Percentiles rank a stretch among this genome's conserved stretches.
These are phyloP conservation scores for Tolypocladium nubicola DNA, from an alignment of 2,329 filamentous ascomycete genomes.

Conservation along the genomic window DNA sequence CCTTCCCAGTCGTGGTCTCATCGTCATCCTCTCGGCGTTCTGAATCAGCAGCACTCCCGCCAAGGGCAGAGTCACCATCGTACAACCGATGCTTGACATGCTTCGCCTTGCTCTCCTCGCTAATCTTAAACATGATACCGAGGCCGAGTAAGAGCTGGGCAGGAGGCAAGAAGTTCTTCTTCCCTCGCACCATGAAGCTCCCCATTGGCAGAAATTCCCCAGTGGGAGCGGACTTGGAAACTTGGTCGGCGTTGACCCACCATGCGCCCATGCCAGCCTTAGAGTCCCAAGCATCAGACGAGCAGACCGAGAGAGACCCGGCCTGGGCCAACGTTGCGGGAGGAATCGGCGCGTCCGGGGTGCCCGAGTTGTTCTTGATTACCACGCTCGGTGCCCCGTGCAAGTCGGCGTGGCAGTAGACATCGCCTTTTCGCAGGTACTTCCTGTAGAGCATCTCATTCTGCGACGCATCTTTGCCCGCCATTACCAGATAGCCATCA, in stretches of 20 bases:
- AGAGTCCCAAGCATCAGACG: conserved; percentile 87
- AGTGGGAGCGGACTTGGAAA: conserved; percentile 70
- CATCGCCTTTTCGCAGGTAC: conserved; percentile 77
- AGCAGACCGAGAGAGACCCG: conserved; percentile 72
- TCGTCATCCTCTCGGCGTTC: conserved; percentile 6
- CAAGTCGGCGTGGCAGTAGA: conserved; percentile 86
- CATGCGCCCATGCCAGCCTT: conserved; percentile 93
- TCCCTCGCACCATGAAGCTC: conserved; percentile 69
- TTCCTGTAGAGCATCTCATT: conserved; percentile 85
- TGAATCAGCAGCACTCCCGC: conserved; percentile 5
- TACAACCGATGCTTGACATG: conserved; percentile 58
- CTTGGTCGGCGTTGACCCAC: conserved; percentile 88
- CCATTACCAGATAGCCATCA: conserved; percentile 87
- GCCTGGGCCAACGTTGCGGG: conserved; percentile 88
- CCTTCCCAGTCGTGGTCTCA: conserved; percentile 6
- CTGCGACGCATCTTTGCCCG: conserved; percentile 79
- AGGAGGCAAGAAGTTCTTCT: conserved; percentile 86
- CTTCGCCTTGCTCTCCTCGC: conserved; percentile 72
- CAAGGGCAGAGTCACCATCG: conserved; percentile 12
- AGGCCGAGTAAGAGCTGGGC: conserved; percentile 82
- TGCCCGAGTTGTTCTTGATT: conserved; percentile 76
- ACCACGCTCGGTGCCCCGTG: conserved; percentile 76
- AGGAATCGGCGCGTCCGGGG: conserved; percentile 75
- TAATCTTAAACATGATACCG: conserved; percentile 78
- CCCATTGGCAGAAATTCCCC: conserved; percentile 75